These are phyloP conservation scores for Podaxis mareebaensis DNA, from an alignment of 768 basidiomycete genomes.

Conservation along the genomic window DNA sequence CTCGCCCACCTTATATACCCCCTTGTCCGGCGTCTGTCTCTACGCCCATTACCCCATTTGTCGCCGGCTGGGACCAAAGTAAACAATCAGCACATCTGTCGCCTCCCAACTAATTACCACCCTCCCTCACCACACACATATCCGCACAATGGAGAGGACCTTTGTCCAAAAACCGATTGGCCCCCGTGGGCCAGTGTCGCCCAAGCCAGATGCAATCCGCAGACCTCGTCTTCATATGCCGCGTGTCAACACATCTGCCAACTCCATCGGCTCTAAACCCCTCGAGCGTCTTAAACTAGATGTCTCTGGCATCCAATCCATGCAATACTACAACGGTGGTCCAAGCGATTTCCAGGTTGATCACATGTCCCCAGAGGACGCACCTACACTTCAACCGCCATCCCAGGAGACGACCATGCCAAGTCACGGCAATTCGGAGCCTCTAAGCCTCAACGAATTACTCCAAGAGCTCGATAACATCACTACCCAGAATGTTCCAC, in stretches of 20 bases:
- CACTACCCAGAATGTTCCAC: constrained; percentile 17
- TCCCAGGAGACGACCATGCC: constrained; percentile 31
- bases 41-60: constrained; percentile 26
- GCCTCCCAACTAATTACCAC: constrained; percentile 18
- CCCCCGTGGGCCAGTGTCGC: constrained; percentile 42
- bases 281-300: constrained; percentile 4
- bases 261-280: not conserved
- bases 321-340: constrained; percentile 8
- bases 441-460: constrained; percentile 40
- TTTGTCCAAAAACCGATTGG: constrained; percentile 46
- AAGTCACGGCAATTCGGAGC: constrained; percentile 30
- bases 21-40: not conserved
- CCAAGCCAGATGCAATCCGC: not conserved
- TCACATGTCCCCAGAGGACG: constrained; percentile 14
- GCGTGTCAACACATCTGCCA: not conserved
- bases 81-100: constrained; percentile 25
- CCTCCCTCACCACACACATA: constrained; percentile 30
- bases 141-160: constrained; percentile 26
- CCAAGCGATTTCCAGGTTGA: constrained; percentile 9
- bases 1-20: not conserved
- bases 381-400: constrained; percentile 16
- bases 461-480: constrained; percentile 35
- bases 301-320: constrained; percentile 3
- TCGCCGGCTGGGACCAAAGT: constrained; percentile 23
- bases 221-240: not conserved